These are phyloP conservation scores for Brasenia schreberi DNA, from an alignment of 164 flowering plant species.

Conservation along the genomic window DNA sequence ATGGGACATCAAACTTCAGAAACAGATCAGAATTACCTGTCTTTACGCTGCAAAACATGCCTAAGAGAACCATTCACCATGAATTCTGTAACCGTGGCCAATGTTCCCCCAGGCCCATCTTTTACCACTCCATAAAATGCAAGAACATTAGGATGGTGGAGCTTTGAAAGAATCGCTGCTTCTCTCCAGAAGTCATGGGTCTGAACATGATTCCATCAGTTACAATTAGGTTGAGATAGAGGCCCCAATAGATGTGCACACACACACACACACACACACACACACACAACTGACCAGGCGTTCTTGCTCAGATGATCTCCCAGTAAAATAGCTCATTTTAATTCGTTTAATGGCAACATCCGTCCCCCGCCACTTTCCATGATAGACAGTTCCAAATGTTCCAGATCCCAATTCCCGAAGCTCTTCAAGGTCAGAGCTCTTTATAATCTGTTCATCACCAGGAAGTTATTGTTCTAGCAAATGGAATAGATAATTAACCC, in stretches of 20 bases:
- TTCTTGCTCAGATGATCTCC: slow-evolving; percentile 95
- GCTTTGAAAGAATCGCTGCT: slow-evolving; percentile 91
- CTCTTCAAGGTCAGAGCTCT: slow-evolving; percentile 90
- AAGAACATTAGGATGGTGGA: slow-evolving; percentile 96
- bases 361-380: slow-evolving; percentile 93
- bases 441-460: slow-evolving; percentile 39
- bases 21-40: slow-evolving; percentile 34
- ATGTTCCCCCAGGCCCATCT: slow-evolving; percentile 91
- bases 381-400: slow-evolving; percentile 92
- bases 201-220: slow-evolving; percentile 19
- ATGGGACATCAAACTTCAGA: neutral
- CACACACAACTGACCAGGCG: slow-evolving; percentile 44
- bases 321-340: slow-evolving; percentile 85
- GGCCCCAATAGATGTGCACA: neutral
- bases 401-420: slow-evolving; percentile 86
- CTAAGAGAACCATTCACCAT: slow-evolving; percentile 99
- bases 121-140: slow-evolving; percentile 97
- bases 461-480: neutral
- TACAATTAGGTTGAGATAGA: neutral
- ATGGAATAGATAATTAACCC: neutral
- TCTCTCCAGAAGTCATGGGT: slow-evolving; percentile 85
- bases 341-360: slow-evolving; percentile 94
- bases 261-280: neutral
- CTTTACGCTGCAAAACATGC: slow-evolving; percentile 81
- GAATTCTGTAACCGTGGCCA: slow-evolving; percentile 89